These are phyloP conservation scores for Symmetrospora coprosmae DNA, from an alignment of 768 basidiomycete genomes.

Conservation along the genomic window DNA sequence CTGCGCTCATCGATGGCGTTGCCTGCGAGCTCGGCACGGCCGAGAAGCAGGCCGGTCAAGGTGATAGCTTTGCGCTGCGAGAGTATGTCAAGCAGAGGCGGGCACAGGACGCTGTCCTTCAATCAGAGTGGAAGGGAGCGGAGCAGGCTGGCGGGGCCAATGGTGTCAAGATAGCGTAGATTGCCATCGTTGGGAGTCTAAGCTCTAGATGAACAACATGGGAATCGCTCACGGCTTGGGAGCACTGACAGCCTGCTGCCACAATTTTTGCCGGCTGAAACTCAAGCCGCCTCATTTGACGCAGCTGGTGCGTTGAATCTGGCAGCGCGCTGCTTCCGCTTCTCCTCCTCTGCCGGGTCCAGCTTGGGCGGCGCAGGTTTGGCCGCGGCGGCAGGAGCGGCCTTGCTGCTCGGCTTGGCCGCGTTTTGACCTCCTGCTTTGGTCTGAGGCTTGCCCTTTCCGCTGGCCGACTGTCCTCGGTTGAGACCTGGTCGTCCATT, in stretches of 20 bases:
- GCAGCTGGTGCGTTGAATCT: slow-evolving; percentile 2
- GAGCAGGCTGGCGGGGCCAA: slow-evolving; percentile 15
- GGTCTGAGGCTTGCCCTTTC: not conserved
- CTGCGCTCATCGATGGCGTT: slow-evolving; percentile 80
- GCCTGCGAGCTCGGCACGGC: slow-evolving; percentile 93
- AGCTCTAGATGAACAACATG: no score
- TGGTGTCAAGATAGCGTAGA: no score
- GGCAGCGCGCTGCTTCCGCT: not conserved
- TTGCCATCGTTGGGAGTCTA: no score
- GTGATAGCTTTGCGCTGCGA: slow-evolving; percentile 36
- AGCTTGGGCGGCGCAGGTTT: slow-evolving; percentile 2
- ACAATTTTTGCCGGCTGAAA: no score
- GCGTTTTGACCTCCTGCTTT: no score
- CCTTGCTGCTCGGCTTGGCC: not conserved
- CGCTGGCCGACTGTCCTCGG: not conserved
- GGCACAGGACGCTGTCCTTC: not conserved
- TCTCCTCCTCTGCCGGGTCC: slow-evolving; percentile 24
- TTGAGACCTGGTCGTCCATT: not conserved
- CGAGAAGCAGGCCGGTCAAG: slow-evolving; percentile 50
- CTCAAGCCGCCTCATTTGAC: no score
- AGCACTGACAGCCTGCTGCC: no score
- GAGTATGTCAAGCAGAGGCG: slow-evolving; percentile 5
- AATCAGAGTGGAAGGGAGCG: not conserved
- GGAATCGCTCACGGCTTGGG: no score
- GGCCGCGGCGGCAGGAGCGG: not conserved